phyloP scores from a whole-genome alignment of 345 rosid genomes.

The Rubroshorea leprosula region DNA sequence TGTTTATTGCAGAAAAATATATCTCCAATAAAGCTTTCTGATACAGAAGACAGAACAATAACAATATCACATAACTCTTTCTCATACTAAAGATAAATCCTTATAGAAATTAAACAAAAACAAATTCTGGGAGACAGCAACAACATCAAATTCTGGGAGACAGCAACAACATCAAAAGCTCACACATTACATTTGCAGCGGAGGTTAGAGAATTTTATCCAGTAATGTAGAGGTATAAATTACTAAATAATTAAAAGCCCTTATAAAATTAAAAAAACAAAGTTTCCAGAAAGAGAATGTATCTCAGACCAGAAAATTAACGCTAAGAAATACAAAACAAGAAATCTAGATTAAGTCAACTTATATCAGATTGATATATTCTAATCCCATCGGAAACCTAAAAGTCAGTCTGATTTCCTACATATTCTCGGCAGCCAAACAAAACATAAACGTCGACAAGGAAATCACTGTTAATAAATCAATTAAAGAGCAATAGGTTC shows the following conservation, averaged over 20 bases:
- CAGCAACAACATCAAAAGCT: not conserved
- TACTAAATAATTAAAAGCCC: not conserved
- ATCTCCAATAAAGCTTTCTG: slow-evolving; percentile 34
- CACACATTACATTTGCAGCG: not conserved
- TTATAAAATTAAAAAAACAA: not conserved
- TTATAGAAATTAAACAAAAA: not conserved
- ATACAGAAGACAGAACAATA: slow-evolving; percentile 21
- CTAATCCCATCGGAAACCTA: not conserved
- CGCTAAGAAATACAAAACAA: not conserved
- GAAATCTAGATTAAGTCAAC: not conserved
- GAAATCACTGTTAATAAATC: not conserved
- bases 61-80: slow-evolving; percentile 10
- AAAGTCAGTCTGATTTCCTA: slow-evolving; percentile 5
- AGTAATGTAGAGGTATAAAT: too few relatives aligned
- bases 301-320: not conserved
- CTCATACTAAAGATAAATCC: not conserved
- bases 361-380: not conserved
- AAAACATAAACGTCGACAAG: slow-evolving; percentile 9
- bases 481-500: not conserved
- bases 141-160: not conserved
- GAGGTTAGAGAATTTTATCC: too few relatives aligned
- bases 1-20: slow-evolving; percentile 27
- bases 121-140: too few relatives aligned
- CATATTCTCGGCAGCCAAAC: slow-evolving; percentile 21
- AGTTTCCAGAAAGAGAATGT: not conserved